Evolutionary conservation across 108 stramenopile genomes (phyloP), one percentile per base, ranked within the genome.

Genomic region (Ochromonas danica): DNA sequence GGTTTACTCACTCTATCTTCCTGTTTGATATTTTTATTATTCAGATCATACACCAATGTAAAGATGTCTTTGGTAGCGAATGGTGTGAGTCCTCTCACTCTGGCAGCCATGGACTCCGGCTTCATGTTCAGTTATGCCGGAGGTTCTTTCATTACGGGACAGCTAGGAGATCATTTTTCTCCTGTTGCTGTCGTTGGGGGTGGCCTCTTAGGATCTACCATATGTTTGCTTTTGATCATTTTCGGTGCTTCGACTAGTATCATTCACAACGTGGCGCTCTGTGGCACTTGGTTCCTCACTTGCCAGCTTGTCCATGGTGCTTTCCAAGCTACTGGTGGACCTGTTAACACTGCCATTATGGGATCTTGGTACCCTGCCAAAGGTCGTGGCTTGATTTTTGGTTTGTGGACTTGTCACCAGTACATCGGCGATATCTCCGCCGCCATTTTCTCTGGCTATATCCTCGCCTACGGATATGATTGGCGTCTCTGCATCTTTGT

Each of bases 361-460:
- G 96, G 96, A 36, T 93, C 91, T 86, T 96, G 96, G 96, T 95
- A 92, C 85, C 87, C 89, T 36, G 78, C 91, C 75, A 92, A 94
- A 87, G 93, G 91, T 71, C 91, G 96, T 74, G 96, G 96, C 75
- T 90, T 91, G 3, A 93, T 96, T 81, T 96, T 95, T 88, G 96
- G 96, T 57, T 89, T 92, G 71, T 97, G 96, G 96, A 97, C 96
- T 35, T 95, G 94, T 84, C 96, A 97, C 87, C 96, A 97, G 82
- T 97, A 97, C 86, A 71, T 88, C 43, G 96, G 96, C 70, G 93
- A 97, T 81, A 90, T 97, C 81, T 87, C 92, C 72, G 93, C 94
- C 40, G 93, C 91, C 35, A 67, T 97, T 17, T 89, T 88, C 83
- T 93, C 94, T 38, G 93, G 94, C 14, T 81, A 84, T 63, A 90